Base-by-base conservation (phyloP, 2,329 filamentous ascomycete genomes). In the Trichoderma harzianum region DNA sequence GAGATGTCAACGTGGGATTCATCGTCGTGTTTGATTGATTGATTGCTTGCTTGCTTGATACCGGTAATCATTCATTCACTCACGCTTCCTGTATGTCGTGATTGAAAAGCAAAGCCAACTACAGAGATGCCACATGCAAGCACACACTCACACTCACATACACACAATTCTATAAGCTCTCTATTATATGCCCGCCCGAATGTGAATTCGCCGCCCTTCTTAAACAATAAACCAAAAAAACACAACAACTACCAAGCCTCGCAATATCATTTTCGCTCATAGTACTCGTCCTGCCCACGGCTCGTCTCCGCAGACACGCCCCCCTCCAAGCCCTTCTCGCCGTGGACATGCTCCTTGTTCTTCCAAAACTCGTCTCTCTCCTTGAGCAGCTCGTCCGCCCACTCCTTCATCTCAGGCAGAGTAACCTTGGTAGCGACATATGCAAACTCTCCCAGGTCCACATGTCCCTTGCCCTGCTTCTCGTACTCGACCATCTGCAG, bases 401-500 rank as follows among this genome's bases (percentile, higher is more conserved):
- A 98, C 14, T 84, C 88, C 83, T 91, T 89, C 75, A 94, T 92
- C 83, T 97, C 95, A 0, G 90, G 88, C 75, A 97, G 85, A 69
- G 87, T 86, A 75, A 98, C 91, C 76, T 88, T 89, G 61, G 84
- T 86, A 10, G 92, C 89, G 3, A 98, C 96, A 78, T 92, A 91
- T 0, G 90, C 88, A 76, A 99, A 98, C 83, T 99, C 96, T 67
- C 92, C 89, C 65, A 99, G 84, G 80, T 98, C 94, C 51, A 94
- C 81, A 74, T 84, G 82, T 32, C 89, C 89, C 70, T 90, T 83
- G 64, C 89, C 86, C 14, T 86, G 83, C 77, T 92, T 91, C 87
- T 99, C 96, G 79, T 99, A 99, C 82, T 99, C 96, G 34, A 97
- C 85, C 93, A 98, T 98, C 84, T 99, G 96, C 78, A 97, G 84